Evolutionary conservation across 1,284 basidiomycete genomes (phyloP), one percentile per base, ranked within the genome.

Genomic region (Malassezia restricta): DNA sequence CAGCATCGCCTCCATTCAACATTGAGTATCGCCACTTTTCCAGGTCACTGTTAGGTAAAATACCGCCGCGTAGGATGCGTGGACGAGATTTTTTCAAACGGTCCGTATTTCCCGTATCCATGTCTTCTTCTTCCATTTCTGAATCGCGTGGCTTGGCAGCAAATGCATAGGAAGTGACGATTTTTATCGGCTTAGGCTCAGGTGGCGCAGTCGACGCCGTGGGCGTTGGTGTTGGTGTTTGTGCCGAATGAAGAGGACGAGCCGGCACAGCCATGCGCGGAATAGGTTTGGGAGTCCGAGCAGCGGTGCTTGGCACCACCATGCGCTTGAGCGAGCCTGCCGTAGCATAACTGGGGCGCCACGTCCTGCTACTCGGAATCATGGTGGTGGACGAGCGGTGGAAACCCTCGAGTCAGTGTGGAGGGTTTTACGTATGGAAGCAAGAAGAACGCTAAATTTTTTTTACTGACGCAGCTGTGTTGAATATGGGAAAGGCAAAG

Each of bases 141-240:
- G 27, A 59, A 54, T 35, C 45, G 15, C 45, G 74, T 8, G 82
- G 80, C 71, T 88, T 88, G 38, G 83, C 82, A 38, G 83, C 82
- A 80, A 85, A 88, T 67, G 84, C 84, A 15, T 80, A 80, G 44
- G 82, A 84, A 35, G 86, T 77, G 59, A 84, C 79, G 64, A 86
- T 84, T 38, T 75, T 40, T 24, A 47, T 29, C 9, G 20, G 31
- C 35, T 43, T 29, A 12, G 39, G 41, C 28, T 54, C 51, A 6
- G 46, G 20, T 14, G 46, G 32, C n/a, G 39, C 24, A n/a, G 39
- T 30, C 27, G 46, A 33, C 6, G 51, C 45, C 11, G 39, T 43
- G 15, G 47, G 20, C 14, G 39, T 33, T 6, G 39, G 39, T 30
- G 40, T 28, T n/a, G 38, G 47, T 17, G 39, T 29, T 24, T 37